A percentile compares a stretch with the other conserved stretches of the same genome.
Conservation (phyloP, 1,139 yeast genomes). For the Meyerozyma carpophila region DNA sequence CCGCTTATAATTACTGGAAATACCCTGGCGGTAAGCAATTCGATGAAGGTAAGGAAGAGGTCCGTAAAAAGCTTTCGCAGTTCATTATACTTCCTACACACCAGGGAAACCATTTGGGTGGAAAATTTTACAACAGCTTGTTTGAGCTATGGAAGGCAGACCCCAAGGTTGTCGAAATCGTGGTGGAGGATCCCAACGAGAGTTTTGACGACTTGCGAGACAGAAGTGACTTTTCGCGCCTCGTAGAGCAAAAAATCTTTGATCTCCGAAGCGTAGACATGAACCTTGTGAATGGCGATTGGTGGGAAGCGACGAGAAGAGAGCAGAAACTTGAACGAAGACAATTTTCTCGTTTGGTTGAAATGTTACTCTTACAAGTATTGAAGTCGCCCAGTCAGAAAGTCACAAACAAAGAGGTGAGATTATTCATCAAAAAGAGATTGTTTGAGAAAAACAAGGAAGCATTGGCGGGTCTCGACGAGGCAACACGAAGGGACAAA, state of each 20-base stretch:
- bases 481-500: constrained; percentile 56
- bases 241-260: constrained; percentile 19
- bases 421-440: constrained; percentile 66
- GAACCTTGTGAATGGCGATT: constrained; percentile 24
- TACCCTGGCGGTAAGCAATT: constrained; percentile 55
- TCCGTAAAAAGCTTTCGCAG: constrained; percentile 80
- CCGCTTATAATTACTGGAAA: constrained; percentile 81
- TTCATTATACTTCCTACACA: constrained; percentile 78
- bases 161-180: constrained; percentile 58
- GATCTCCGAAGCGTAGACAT: constrained; percentile 19
- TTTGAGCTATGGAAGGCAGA: constrained; percentile 53
- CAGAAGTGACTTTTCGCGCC: constrained; percentile 62
- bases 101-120: constrained; percentile 70
- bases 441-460: constrained; percentile 75
- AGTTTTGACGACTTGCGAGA: constrained; percentile 89
- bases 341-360: constrained; percentile 73
- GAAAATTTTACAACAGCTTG: constrained; percentile 53
- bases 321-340: constrained; percentile 64
- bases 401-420: constrained; percentile 32
- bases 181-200: constrained; percentile 94
- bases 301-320: constrained; percentile 37
- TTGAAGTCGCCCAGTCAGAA: constrained; percentile 14
- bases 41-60: constrained; percentile 42
- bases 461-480: constrained; percentile 63
- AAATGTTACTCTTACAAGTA: constrained; percentile 60